These are phyloP conservation scores for Xanthoconium separans DNA, from an alignment of 1,284 basidiomycete species.

Conservation along the genomic window DNA sequence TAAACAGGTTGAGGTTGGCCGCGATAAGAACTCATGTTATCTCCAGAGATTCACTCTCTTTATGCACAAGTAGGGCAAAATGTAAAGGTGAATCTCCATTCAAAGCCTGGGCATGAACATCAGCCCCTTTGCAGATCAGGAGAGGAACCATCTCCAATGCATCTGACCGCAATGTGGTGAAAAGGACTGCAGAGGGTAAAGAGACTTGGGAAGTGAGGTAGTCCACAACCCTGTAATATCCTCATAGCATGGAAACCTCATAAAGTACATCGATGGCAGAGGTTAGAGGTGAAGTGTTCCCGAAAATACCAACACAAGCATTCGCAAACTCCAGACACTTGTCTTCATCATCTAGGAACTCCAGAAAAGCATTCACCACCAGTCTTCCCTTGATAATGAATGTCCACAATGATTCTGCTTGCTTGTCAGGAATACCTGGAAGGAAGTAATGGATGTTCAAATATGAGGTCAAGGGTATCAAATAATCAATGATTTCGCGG, in stretches of 20 bases:
- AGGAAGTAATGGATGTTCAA: neutral
- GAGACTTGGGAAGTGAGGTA: neutral
- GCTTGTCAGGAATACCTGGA: accelerated
- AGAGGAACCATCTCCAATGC: neutral
- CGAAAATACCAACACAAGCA: neutral
- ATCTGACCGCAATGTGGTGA: neutral
- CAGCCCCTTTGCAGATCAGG: neutral
- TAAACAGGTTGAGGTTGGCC: neutral
- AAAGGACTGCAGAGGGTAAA: neutral
- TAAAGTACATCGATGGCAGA: neutral
- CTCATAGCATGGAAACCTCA: neutral
- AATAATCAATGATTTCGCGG: neutral
- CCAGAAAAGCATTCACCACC: neutral
- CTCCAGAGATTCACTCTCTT: too few species aligned
- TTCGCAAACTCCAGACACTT: neutral
- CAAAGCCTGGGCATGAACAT: neutral
- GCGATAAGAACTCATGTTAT: neutral
- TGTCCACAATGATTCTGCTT: neutral
- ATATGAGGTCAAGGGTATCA: neutral
- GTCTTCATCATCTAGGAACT: neutral
- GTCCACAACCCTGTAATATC: neutral
- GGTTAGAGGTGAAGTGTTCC: neutral
- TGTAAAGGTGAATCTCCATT: slow-evolving; percentile 1
- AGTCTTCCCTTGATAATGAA: neutral
- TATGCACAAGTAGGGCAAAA: too few species aligned